Base-by-base conservation (phyloP, 2,329 filamentous ascomycete genomes). In the Colletotrichum nymphaeae region DNA sequence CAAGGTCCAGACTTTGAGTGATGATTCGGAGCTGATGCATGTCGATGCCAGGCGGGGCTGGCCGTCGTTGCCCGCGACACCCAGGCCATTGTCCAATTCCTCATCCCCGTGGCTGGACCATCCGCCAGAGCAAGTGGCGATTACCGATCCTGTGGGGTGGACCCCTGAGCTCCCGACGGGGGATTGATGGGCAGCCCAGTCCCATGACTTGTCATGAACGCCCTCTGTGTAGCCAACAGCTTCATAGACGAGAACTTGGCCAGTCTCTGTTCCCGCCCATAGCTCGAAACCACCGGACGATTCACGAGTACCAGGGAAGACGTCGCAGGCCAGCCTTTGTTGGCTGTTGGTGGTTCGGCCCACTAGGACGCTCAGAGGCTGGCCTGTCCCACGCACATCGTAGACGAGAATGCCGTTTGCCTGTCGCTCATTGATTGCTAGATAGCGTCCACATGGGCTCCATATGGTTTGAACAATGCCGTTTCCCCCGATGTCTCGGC, bases 381-480 rank as follows among this genome's bases (percentile, higher is more conserved):
- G 84, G 9, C 89, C 88, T 3, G 88, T 87, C 8, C 88, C 89
- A 22, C 91, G 87, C 42, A 93, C 86, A 77, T 93, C 91, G 80
- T 92, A 93, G 3, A 93, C 86, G 30, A 92, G 81, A 49, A 92
- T 77, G 3, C 89, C 88, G 6, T 77, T 79, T 0, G 89, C 86
- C 75, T 86, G 86, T 5, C 91, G 86, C 82, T 93, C 91, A 76
- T 89, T 90, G 59, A 92, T 83, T n/a, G 90, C 81, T 24, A 93
- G 83, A 77, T 93, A 93, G 52, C 89, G 84, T 7, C 90, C 91
- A 75, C 90, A 92, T 0, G 87, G 86, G 74, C 90, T 92, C 91
- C 91, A 93, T 5, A 85, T 76, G 0, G 88, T 86, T 80, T 93
- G 90, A 14, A 86, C 82, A 26, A 93, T 90, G 67, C 93, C 93